phyloP scores from a whole-genome alignment of 345 rosid species.

The Pugionium cornutum region DNA sequence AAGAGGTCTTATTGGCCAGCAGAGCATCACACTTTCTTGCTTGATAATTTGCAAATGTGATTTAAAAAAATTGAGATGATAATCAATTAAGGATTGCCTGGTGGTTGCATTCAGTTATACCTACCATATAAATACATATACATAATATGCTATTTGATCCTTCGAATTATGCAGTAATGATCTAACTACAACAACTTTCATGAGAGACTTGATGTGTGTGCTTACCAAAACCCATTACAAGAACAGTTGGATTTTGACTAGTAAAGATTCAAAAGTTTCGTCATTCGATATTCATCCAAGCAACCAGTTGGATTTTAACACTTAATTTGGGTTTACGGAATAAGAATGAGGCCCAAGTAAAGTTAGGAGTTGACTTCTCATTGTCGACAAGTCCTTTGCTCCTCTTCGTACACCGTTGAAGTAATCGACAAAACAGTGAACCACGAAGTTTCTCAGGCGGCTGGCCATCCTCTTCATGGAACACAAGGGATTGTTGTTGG shows the following conservation, averaged over 20 bases:
- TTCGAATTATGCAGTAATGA: background rate
- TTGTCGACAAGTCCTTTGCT: too few relatives aligned
- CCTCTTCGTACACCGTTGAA: too few relatives aligned
- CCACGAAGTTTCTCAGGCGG: too few relatives aligned
- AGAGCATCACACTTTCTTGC: too few relatives aligned
- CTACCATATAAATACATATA: background rate
- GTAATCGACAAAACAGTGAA: too few relatives aligned
- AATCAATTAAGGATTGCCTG: background rate
- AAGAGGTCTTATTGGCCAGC: too few relatives aligned
- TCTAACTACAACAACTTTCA: slow-evolving; percentile 4
- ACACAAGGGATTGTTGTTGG: too few relatives aligned
- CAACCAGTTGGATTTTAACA: slow-evolving; percentile 3
- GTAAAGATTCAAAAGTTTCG: slow-evolving; percentile 4
- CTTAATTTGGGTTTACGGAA: too few relatives aligned
- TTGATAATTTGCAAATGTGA: too few relatives aligned
- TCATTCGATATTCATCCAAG: background rate
- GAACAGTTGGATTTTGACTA: background rate
- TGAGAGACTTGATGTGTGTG: background rate
- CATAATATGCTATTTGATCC: slow-evolving; percentile 7
- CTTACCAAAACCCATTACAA: background rate
- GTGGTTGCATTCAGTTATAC: background rate
- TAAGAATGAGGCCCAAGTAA: too few relatives aligned
- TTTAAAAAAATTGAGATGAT: background rate
- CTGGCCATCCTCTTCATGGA: too few relatives aligned
- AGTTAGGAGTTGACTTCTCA: too few relatives aligned